Percentiles rank a stretch among this genome's conserved stretches.
Conservation (phyloP, 148 eudicot genomes). For the Drosera capensis region DNA sequence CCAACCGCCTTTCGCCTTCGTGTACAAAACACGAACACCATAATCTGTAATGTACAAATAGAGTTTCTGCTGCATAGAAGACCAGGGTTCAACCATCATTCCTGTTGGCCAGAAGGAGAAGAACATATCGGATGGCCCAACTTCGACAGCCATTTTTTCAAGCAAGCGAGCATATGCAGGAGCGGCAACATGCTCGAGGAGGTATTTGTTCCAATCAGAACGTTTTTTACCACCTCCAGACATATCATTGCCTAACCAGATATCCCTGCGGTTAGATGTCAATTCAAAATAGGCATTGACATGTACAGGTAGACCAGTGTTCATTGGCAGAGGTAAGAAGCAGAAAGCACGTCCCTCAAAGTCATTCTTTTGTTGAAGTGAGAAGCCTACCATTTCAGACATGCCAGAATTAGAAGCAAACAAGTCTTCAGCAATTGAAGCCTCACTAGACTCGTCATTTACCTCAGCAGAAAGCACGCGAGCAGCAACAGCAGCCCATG, state of each 20-base stretch:
- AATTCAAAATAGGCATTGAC: slow-evolving; percentile 90
- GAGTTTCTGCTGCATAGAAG: slow-evolving; percentile 70
- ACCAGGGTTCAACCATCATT: slow-evolving; percentile 73
- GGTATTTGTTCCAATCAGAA: slow-evolving; percentile 89
- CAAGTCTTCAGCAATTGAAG: slow-evolving; percentile 17
- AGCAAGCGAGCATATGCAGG: slow-evolving; percentile 92
- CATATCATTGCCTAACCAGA: slow-evolving; percentile 99
- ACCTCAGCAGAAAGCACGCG: slow-evolving; percentile 34
- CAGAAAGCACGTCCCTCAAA: slow-evolving; percentile 98
- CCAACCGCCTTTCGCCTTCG: slow-evolving; percentile 88
- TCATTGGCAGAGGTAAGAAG: slow-evolving; percentile 87
- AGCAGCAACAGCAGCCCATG: slow-evolving; percentile 95
- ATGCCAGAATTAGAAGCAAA: slow-evolving; percentile 15
- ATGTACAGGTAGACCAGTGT: slow-evolving; percentile 84
- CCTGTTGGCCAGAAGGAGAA: slow-evolving; percentile 79
- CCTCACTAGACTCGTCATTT: slow-evolving; percentile 21
- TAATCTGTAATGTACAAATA: slow-evolving; percentile 65
- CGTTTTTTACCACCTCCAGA: slow-evolving; percentile 98
- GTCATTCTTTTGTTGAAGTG: slow-evolving; percentile 16
- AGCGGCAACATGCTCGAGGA: slow-evolving; percentile 86
- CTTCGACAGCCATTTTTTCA: slow-evolving; percentile 68
- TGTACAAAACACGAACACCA: slow-evolving; percentile 69
- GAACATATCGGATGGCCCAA: slow-evolving; percentile 64
- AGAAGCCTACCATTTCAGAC: slow-evolving; percentile 18
- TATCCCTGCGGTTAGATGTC: slow-evolving; percentile 95